Evolutionary conservation across 2,329 filamentous ascomycete species (phyloP).

Genomic region (Lecanicillium sp.): DNA sequence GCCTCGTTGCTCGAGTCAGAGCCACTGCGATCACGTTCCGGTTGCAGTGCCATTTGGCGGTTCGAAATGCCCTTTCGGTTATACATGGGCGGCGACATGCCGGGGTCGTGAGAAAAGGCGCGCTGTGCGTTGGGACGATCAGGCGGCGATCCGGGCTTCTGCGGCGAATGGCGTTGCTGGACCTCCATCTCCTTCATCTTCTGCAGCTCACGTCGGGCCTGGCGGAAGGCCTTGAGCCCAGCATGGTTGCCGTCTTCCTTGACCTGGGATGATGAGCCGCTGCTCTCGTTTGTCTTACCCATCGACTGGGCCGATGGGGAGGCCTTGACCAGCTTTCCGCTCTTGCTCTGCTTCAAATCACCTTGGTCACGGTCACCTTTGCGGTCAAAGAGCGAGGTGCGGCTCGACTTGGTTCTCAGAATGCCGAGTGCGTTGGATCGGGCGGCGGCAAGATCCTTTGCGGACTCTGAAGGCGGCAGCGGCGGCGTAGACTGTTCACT

Average conservation of each 20-base stretch:
- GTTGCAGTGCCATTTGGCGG: slow-evolving; percentile 19
- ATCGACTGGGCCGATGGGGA: slow-evolving; percentile 27
- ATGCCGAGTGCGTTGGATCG: slow-evolving; percentile 54
- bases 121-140: slow-evolving; percentile 21
- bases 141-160: slow-evolving; percentile 6
- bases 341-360: slow-evolving; percentile 40
- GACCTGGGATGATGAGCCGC: slow-evolving; percentile 20
- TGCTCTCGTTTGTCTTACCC: slow-evolving; percentile 20
- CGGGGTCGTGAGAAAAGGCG: slow-evolving; percentile 35
- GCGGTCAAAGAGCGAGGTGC: slow-evolving; percentile 52
- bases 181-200: slow-evolving; percentile 46
- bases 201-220: slow-evolving; percentile 50
- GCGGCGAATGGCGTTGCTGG: slow-evolving; percentile 30
- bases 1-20: slow-evolving; percentile 45
- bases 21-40: slow-evolving; percentile 46
- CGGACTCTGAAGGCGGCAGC: slow-evolving; percentile 22
- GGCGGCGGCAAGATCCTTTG: slow-evolving; percentile 22
- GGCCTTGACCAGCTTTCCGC: slow-evolving; percentile 49
- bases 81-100: slow-evolving; percentile 36
- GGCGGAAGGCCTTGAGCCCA: slow-evolving; percentile 48
- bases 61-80: slow-evolving; percentile 28
- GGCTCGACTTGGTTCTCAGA: slow-evolving; percentile 59
- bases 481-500: slow-evolving; percentile 25
- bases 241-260: slow-evolving; percentile 37
- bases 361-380: slow-evolving; percentile 32